Conservation (phyloP, 352 stramenopile species). For the Peronospora tabacina region DNA sequence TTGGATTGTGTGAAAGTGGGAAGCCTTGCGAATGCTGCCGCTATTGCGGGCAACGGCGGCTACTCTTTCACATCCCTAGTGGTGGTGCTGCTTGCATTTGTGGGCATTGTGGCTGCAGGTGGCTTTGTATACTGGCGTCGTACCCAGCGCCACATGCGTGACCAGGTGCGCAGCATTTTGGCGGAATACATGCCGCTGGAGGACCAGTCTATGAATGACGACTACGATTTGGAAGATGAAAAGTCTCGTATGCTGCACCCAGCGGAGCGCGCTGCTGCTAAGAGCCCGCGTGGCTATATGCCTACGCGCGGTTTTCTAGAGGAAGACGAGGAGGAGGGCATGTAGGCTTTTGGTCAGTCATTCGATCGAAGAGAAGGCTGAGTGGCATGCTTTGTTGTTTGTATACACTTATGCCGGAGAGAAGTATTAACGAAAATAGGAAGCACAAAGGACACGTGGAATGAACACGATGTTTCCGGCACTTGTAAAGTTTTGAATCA, state of each 20-base stretch:
- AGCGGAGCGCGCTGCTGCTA: constrained; percentile 54
- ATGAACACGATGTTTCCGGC: constrained; percentile 25
- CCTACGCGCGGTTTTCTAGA: constrained; percentile 79
- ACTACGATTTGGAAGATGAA: constrained; percentile 52
- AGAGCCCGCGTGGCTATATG: constrained; percentile 83
- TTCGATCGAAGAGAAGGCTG: constrained; percentile 1
- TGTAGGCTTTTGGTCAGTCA: constrained; percentile 27
- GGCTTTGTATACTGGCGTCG: constrained; percentile 88
- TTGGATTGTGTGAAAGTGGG: constrained; percentile 67
- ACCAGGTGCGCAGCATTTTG: constrained; percentile 92
- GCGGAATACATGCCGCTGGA: constrained; percentile 96
- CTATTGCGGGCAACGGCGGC: constrained; percentile 38
- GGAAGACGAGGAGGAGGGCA: constrained; percentile 67
- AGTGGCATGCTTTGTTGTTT: neutral
- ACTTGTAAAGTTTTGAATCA: neutral
- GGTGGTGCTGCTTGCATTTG: constrained; percentile 79
- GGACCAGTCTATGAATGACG: constrained; percentile 70
- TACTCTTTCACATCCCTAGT: constrained; percentile 82
- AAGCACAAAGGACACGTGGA: constrained; percentile 11
- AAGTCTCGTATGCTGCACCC: constrained; percentile 53
- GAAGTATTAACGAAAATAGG: constrained; percentile 14
- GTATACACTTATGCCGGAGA: constrained; percentile 5
- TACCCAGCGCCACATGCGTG: constrained; percentile 91
- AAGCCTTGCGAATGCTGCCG: constrained; percentile 54
- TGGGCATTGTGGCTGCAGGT: constrained; percentile 56